Base-by-base conservation (phyloP, 352 stramenopile species). In the Phytophthora quininea region DNA sequence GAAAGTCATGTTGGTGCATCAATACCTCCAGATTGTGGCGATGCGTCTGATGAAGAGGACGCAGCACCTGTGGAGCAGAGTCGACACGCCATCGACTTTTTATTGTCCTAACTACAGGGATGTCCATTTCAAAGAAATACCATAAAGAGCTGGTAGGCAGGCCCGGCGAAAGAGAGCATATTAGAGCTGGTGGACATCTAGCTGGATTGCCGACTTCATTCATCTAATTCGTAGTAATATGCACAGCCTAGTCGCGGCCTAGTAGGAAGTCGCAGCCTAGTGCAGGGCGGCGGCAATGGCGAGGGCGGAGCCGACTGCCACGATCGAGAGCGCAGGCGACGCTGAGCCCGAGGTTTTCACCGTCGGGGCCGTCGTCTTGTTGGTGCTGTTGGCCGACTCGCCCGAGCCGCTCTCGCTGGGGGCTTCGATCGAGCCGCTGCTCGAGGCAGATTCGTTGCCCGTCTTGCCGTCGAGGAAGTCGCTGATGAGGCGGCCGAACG, bases 381-480 rank as follows among this genome's bases (percentile, higher is more conserved):
- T 38, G 35, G 31, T 51, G 19, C 19, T 24, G 19, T 24, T 24
- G 19, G 19, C 19, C 19, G 62, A 61, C 27, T 54, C 58, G n/a
- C 58, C 67, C 1, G 67, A 74, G 9, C 31, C 71, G 19, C 57
- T 69, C 0, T 62, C 54, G 27, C 60, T 72, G 14, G 51, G 38
- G 35, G 46, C 54, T 43, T 64, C 58, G 29, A 47, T 32, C 2
- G 65, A 71, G 5, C 58, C 66, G 51, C 64, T 84, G 31, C 2
- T 58, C 1, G 68, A 70, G 37, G 69, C 71, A 4, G 69, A 69
- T 56, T 89, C 73, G 63, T 92, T 92, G 48, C 80, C 78, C 1
- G 76, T 89, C 56, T 85, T 80, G 32, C 84, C 84, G 15, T 69
- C 73, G 11, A 90, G 68, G 42, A 90, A 71, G 8, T 71, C 54